Evolutionary conservation across 805 yeast genomes (phyloP), one percentile per base, ranked within the genome.

Genomic region (Kazachstania martiniae): DNA sequence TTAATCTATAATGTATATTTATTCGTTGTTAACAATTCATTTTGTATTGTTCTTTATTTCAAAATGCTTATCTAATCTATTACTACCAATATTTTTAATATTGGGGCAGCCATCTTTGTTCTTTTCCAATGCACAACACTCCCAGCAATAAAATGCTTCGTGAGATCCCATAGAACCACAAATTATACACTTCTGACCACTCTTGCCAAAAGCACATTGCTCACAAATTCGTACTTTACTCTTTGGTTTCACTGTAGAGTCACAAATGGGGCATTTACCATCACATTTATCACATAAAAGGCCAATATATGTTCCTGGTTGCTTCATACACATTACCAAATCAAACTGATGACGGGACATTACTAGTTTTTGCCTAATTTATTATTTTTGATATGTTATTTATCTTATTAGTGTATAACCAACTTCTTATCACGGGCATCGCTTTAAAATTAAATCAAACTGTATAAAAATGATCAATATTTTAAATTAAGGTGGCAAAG

Each of bases 301-400:
- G 1, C 94, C 97, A 4, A 71, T 53, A 12, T 62, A 58, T 0
- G 74, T 68, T 1, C 96, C 96, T 1, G 95, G 85, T 45, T 74
- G 91, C 51, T 79, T 82, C 68, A 81, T 62, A 51, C 97, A 87
- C 62, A 78, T 74, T 3, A 81, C 70, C 17, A 86, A 65, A 51
- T 87, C 96, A 31, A 77, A 74, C 56, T 86, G 94, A 56, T 86
- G 95, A 34, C 91, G 76, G 3, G 94, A 83, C 95, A 86, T 85
- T 8, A n/a, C n/a, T n/a, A n/a, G n/a, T n/a, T n/a, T n/a, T n/a
- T n/a, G n/a, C n/a, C n/a, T n/a, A n/a, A n/a, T n/a, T n/a, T n/a
- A n/a, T n/a, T n/a, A n/a, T n/a, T 17, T 15, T 24, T 21, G 17
- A 3, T 12, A 17, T 5, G 6, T 19, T 29, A 18, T 5, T 18